Conservation (phyloP, 1,284 basidiomycete genomes). For the Kalmanozyma brasiliensis region DNA sequence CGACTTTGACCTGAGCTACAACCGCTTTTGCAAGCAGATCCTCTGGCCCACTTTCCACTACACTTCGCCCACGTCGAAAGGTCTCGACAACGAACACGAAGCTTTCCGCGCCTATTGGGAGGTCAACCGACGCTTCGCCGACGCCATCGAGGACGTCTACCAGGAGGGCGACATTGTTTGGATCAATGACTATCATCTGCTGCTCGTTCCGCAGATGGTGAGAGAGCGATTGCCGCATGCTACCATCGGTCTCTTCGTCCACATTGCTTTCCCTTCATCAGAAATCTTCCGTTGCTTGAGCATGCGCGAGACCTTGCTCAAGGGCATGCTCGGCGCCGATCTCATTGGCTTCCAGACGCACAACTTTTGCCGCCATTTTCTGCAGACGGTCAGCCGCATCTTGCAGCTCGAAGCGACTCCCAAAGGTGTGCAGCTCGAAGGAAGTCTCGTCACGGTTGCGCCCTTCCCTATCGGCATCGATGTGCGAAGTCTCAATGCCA, state of each 20-base stretch:
- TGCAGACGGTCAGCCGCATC: slow-evolving; percentile 83
- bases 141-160: slow-evolving; percentile 78
- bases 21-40: slow-evolving; percentile 89
- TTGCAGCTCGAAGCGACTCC: slow-evolving; percentile 82
- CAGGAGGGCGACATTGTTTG: slow-evolving; percentile 81
- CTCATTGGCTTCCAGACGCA: slow-evolving; percentile 86
- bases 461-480: slow-evolving; percentile 92
- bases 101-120: slow-evolving; percentile 82
- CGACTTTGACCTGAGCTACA: slow-evolving; percentile 79
- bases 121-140: slow-evolving; percentile 85
- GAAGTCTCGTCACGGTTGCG: slow-evolving; percentile 80
- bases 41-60: slow-evolving; percentile 90
- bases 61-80: slow-evolving; percentile 83
- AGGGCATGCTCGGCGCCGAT: slow-evolving; percentile 80
- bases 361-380: slow-evolving; percentile 70
- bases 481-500: slow-evolving; percentile 76
- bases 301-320: slow-evolving; percentile 72
- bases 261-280: slow-evolving; percentile 86
- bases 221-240: slow-evolving; percentile 75
- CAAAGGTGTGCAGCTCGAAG: slow-evolving; percentile 77
- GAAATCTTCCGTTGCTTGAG: slow-evolving; percentile 87
- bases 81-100: slow-evolving; percentile 79
- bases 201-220: slow-evolving; percentile 82
- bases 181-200: slow-evolving; percentile 75
- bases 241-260: slow-evolving; percentile 87